Evolutionary conservation across 164 flowering plant genomes (phyloP).

Genomic region (Cinnamomum micranthum): DNA sequence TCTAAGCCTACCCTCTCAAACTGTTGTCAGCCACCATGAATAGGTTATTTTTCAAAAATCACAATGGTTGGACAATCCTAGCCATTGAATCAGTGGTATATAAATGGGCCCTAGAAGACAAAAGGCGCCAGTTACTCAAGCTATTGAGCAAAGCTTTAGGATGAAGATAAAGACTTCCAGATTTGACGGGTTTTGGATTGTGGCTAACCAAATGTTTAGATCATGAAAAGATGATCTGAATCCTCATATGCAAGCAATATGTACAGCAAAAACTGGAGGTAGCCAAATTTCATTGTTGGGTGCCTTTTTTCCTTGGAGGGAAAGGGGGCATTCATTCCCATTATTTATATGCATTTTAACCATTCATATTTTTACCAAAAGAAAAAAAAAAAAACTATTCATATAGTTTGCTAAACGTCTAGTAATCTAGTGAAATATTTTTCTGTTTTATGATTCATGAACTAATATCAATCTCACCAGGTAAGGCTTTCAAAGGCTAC

Average conservation of each 20-base stretch:
- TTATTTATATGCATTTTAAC: neutral
- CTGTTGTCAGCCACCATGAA: too few species aligned
- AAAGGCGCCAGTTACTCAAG: neutral
- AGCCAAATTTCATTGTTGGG: neutral
- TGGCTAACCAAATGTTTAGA: neutral
- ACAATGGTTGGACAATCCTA: neutral
- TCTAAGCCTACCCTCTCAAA: too few species aligned
- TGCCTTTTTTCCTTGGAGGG: too few species aligned
- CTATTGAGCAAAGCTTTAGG: neutral
- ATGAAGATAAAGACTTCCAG: neutral
- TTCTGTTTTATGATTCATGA: neutral
- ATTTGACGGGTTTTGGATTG: neutral
- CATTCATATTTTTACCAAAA: too few species aligned
- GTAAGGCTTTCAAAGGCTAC: neutral
- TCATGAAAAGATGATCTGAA: neutral
- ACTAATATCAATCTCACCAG: neutral
- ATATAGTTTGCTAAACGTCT: too few species aligned
- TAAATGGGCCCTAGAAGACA: neutral
- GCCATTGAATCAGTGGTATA: neutral
- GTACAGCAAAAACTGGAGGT: too few species aligned
- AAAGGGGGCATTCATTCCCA: too few species aligned
- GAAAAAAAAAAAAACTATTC: too few species aligned
- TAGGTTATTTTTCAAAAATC: neutral
- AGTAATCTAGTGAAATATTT: neutral
- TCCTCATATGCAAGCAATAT: neutral